These are phyloP conservation scores for Lentinula edodes DNA, from an alignment of 768 basidiomycete genomes.

Conservation along the genomic window DNA sequence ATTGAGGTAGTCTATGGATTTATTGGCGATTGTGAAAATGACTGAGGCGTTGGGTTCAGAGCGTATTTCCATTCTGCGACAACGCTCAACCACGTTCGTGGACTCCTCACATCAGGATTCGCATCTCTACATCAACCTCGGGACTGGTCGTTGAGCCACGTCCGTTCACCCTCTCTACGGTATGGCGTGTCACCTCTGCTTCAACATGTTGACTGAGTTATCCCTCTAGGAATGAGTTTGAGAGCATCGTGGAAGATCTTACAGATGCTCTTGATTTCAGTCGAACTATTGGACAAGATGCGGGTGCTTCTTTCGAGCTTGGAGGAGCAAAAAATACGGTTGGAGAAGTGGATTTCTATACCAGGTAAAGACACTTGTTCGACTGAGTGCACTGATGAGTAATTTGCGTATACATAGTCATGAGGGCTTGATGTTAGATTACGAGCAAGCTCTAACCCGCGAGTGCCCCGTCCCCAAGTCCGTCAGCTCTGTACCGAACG, in stretches of 20 bases:
- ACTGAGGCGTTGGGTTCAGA: slow-evolving; percentile 28
- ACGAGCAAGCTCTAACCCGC: slow-evolving; percentile 89
- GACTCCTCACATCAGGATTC: slow-evolving; percentile 86
- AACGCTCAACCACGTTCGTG: slow-evolving; percentile 89
- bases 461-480: slow-evolving; percentile 39
- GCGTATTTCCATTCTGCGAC: slow-evolving; percentile 96
- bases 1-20: slow-evolving; percentile 45
- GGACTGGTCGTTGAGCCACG: slow-evolving; percentile 90
- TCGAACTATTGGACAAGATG: slow-evolving; percentile 75
- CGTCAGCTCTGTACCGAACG: background rate
- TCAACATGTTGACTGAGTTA: background rate
- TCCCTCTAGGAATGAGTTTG: slow-evolving; percentile 64
- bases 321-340: slow-evolving; percentile 68
- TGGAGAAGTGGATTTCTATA: slow-evolving; percentile 92
- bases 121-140: slow-evolving; percentile 88
- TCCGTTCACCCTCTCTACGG: slow-evolving; percentile 75
- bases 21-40: background rate
- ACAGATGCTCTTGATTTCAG: slow-evolving; percentile 93
- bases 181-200: slow-evolving; percentile 24
- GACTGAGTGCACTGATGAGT: background rate
- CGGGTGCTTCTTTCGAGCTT: slow-evolving; percentile 51
- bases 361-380: slow-evolving; percentile 44
- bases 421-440: slow-evolving; percentile 89
- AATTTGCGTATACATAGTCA: slow-evolving; percentile 44
- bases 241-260: slow-evolving; percentile 76